phyloP scores from a whole-genome alignment of 2,329 filamentous ascomycete genomes.

The Talaromyces piceae region DNA sequence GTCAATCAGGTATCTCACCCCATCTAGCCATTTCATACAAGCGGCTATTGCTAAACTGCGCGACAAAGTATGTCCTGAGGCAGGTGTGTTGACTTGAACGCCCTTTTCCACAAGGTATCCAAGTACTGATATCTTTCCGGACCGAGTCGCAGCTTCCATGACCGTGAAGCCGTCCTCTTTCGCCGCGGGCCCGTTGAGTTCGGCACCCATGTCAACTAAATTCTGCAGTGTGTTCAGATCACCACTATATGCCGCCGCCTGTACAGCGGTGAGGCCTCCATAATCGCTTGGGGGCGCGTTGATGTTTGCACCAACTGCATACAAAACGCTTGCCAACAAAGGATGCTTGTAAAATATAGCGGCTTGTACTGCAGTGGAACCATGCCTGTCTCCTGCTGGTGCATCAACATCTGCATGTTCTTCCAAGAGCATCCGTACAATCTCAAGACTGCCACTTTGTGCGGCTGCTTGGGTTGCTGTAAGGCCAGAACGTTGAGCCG shows the following conservation, averaged over 20 bases:
- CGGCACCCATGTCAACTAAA: not conserved
- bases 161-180: not conserved
- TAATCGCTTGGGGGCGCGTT: not conserved
- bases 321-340: not conserved
- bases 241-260: not conserved
- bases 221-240: not conserved
- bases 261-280: not conserved
- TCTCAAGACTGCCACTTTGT: not conserved
- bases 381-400: not conserved
- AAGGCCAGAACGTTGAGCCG: not conserved
- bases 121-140: not conserved
- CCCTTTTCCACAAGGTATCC: not conserved
- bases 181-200: not conserved
- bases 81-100: not conserved
- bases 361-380: not conserved
- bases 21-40: not conserved
- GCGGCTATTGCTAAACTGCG: not conserved
- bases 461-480: not conserved
- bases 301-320: not conserved
- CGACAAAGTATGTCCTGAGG: not conserved
- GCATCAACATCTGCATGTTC: not conserved
- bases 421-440: not conserved
- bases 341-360: not conserved
- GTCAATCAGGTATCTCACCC: not conserved
- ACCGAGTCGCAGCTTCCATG: not conserved